phyloP scores from a whole-genome alignment of 345 rosid species.

The Limnanthes douglasii region DNA sequence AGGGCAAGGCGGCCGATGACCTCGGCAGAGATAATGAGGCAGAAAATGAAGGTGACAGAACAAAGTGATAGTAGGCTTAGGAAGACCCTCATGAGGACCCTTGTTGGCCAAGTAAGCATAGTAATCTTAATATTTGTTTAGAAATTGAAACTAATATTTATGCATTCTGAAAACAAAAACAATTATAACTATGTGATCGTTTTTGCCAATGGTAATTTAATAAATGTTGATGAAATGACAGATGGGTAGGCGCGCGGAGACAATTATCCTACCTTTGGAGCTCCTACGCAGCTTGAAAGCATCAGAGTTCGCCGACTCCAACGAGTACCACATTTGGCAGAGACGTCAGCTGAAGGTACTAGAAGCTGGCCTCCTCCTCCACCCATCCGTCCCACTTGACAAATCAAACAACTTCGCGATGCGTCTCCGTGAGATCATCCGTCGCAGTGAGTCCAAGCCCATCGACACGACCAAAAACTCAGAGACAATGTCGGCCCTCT shows the following conservation, averaged over 20 bases:
- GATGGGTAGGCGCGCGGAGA: conserved; percentile 79
- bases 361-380: conserved; percentile 53
- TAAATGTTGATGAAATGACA: no score
- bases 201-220: not conserved
- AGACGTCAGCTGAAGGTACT: conserved; percentile 59
- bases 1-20: conserved; percentile 65
- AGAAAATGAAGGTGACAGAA: conserved; percentile 86
- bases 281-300: conserved; percentile 73
- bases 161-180: no score
- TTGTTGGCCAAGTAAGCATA: conserved; percentile 86
- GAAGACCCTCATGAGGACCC: conserved; percentile 76
- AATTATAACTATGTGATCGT: no score
- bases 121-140: no score
- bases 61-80: conserved; percentile 72
- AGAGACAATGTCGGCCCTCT: conserved; percentile 39
- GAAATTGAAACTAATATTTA: not conserved
- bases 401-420: conserved; percentile 32
- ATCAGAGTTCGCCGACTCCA: conserved; percentile 53
- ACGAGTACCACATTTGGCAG: conserved; percentile 80
- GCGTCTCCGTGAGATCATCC: conserved; percentile 48
- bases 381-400: conserved; percentile 51
- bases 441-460: conserved; percentile 30
- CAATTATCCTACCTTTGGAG: conserved; percentile 78
- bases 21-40: conserved; percentile 90
- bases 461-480: conserved; percentile 53